A percentile compares a stretch with the other conserved stretches of the same genome.
These are phyloP conservation scores for Neurospora tetrasperma DNA, from an alignment of 495 filamentous ascomycete species.

Conservation along the genomic window DNA sequence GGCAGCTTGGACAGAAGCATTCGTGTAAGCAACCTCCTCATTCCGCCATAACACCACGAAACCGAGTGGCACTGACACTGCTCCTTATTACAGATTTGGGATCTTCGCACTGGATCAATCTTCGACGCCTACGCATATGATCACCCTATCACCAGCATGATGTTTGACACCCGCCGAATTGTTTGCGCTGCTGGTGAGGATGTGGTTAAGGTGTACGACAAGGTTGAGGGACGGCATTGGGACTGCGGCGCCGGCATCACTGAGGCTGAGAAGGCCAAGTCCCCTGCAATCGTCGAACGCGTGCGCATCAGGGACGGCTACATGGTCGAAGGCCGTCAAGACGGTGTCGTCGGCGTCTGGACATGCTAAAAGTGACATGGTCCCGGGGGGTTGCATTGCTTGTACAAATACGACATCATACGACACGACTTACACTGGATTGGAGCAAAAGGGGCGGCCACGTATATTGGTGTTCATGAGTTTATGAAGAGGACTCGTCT, in stretches of 20 bases:
- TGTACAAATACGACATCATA: background rate
- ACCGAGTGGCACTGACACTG: background rate
- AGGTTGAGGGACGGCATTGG: constrained; percentile 91
- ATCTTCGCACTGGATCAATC: constrained; percentile 91
- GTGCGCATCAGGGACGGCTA: constrained; percentile 93
- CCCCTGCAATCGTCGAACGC: constrained; percentile 64
- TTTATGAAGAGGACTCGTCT: background rate
- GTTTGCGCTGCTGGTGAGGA: constrained; percentile 83
- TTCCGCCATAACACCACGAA: background rate
- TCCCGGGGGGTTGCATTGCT: background rate
- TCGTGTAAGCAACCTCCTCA: constrained; percentile 52
- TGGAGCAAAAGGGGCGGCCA: background rate
- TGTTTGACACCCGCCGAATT: constrained; percentile 89
- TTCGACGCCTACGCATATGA: constrained; percentile 96
- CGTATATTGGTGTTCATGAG: background rate
- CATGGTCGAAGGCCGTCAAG: constrained; percentile 77
- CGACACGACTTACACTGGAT: background rate
- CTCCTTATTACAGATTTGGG: constrained; percentile 69
- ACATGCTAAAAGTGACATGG: constrained; percentile 49
- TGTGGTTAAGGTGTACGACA: constrained; percentile 96
- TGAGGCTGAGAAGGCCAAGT: constrained; percentile 49
- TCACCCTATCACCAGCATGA: constrained; percentile 89
- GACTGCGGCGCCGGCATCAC: constrained; percentile 81
- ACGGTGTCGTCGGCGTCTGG: constrained; percentile 89
- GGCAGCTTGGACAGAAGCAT: constrained; percentile 91